A percentile compares a stretch with the other conserved stretches of the same genome.
These are phyloP conservation scores for Polygonum aviculare DNA, from an alignment of 148 eudicot genomes.

Conservation along the genomic window DNA sequence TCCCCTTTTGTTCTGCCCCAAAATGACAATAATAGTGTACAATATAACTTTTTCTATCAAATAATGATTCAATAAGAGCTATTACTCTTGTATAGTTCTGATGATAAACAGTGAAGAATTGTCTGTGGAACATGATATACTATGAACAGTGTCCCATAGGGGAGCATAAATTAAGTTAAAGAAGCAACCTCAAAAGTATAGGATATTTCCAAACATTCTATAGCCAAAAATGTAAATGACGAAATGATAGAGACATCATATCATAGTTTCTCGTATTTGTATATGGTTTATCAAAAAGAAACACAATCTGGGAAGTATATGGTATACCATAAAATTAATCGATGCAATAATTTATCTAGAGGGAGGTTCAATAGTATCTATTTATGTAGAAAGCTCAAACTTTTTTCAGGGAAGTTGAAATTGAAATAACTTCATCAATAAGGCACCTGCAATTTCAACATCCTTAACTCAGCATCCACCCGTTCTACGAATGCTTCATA, in stretches of 20 bases:
- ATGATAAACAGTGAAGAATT: not conserved
- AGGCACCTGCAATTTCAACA: slow-evolving; percentile 71
- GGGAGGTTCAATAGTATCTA: not conserved
- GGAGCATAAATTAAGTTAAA: not conserved
- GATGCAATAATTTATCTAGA: not conserved
- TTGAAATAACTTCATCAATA: not conserved
- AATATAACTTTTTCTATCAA: not conserved
- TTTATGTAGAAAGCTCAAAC: not conserved
- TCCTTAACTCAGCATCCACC: slow-evolving; percentile 79
- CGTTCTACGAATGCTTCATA: slow-evolving; percentile 45
- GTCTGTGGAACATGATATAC: not conserved
- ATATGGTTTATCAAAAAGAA: not conserved
- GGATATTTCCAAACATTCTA: no score
- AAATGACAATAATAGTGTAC: not conserved
- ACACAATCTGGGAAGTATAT: not conserved
- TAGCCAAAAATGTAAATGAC: not conserved
- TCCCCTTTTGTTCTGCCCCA: not conserved
- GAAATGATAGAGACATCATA: not conserved
- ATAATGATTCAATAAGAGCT: not conserved
- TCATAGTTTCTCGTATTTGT: not conserved
- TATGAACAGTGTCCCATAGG: not conserved
- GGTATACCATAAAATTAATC: not conserved
- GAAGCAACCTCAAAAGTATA: not conserved
- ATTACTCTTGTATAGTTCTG: not conserved
- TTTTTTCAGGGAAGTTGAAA: not conserved